Percentiles rank a stretch among this genome's conserved stretches.
Evolutionary conservation across 176 grass and related monocot genomes (phyloP).

Genomic region (Oryza meyeriana): DNA sequence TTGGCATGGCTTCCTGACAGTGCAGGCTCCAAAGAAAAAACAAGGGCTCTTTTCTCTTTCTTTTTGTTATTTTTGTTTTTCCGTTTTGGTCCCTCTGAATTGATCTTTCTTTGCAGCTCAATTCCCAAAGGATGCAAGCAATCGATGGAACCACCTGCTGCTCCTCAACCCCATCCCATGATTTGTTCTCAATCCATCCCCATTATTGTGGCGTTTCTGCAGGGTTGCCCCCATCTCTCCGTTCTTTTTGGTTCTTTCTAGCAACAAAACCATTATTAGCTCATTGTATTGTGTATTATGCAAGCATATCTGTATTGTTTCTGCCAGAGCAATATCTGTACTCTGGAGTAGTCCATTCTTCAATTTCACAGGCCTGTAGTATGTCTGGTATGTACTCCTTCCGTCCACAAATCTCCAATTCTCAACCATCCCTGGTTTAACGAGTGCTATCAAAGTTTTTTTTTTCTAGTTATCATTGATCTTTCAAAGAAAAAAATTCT

Average conservation of each 20-base stretch:
- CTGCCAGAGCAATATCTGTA: not conserved
- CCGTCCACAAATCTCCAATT: too few relatives aligned
- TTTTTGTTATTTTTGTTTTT: not conserved
- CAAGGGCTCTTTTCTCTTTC: not conserved
- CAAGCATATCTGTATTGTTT: not conserved
- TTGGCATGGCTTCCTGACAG: constrained; percentile 49
- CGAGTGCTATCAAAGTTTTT: too few relatives aligned
- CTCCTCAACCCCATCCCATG: constrained; percentile 31
- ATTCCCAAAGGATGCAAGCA: constrained; percentile 49
- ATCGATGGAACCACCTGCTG: constrained; percentile 40
- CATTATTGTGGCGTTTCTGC: not conserved
- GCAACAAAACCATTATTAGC: constrained; percentile 11
- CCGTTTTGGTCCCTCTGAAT: not conserved
- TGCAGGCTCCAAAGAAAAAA: constrained; percentile 21
- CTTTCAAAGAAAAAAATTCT: too few relatives aligned
- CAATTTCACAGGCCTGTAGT: not conserved
- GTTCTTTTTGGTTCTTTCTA: constrained; percentile 61
- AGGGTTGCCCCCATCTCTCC: not conserved
- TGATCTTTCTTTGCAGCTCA: constrained; percentile 18
- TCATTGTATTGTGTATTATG: not conserved
- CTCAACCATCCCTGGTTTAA: too few relatives aligned
- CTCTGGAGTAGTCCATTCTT: not conserved
- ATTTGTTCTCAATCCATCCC: constrained; percentile 36
- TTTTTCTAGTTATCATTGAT: too few relatives aligned
- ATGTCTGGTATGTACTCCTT: not conserved